Evolutionary conservation across 805 yeast species (phyloP), one percentile per base, ranked within the genome.

Genomic region (Monosporozyma siamensis): DNA sequence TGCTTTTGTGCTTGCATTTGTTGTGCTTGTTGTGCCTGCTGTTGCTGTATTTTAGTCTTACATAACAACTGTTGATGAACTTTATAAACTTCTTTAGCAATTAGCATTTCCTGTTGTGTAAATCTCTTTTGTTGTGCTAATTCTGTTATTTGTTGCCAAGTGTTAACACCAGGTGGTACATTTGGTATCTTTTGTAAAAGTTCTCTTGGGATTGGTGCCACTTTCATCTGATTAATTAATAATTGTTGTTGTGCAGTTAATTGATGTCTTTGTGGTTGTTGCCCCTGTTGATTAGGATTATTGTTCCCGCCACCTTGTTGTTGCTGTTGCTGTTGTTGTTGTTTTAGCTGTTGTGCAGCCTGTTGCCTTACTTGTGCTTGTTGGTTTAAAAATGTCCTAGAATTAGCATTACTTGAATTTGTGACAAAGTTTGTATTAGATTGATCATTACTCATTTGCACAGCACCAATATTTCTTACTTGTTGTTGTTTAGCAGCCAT

Each of bases 141-240:
- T 43, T 49, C 56, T 4, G 56, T 52, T 15, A 52, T 50, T 42
- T 52, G 56, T 44, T 77, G 75, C 95, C 95, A 88, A 6, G 94
- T 84, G 50, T 74, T 80, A 23, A 80, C 80, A 39, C 78, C 81
- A 11, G 80, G 80, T 0, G 96, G 96, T 6, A 52, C 40, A 43
- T 49, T 49, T 29, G 56, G 56, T 11, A 52, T 51, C 30, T 57
- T 55, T 34, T 52, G 51, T 34, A 56, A 27, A 38, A 64, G 44
- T 44, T 52, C 49, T 34, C 49, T 49, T 41, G 54, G 61, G 22
- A 88, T 85, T 3, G 85, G 87, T 2, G 77, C 65, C 34, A 75
- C 77, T 47, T 80, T 75, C 56, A 84, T 64, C 43, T 71, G 74
- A 24, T 68, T 54, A 27, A 59, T 69, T 49, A 72, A 57, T 36